Conservation (phyloP, 1,284 basidiomycete genomes). For the Moesziomyces sp. region DNA sequence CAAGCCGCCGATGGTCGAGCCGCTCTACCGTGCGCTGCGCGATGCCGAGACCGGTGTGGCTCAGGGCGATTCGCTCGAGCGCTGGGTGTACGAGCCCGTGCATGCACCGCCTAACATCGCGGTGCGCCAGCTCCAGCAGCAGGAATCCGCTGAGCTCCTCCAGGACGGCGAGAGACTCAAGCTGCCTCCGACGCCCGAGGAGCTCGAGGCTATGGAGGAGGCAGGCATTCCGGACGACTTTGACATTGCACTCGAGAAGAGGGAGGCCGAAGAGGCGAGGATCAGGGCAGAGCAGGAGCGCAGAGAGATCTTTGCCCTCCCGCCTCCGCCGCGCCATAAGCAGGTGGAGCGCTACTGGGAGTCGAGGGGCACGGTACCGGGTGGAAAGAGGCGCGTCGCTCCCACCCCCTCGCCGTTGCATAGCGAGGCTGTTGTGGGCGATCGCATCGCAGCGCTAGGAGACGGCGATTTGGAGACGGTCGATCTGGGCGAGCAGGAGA, state of each 20-base stretch:
- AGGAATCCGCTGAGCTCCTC: constrained; percentile 45
- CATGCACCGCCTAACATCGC: constrained; percentile 34
- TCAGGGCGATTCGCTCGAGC: constrained; percentile 68
- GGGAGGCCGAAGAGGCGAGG: constrained; percentile 27
- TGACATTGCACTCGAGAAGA: constrained; percentile 52
- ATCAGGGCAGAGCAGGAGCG: constrained; percentile 27
- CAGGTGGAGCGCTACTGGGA: constrained; percentile 33
- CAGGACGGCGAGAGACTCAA: constrained; percentile 62
- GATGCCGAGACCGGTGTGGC: constrained; percentile 72
- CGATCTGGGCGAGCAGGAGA: constrained; percentile 15
- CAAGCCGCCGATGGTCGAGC: constrained; percentile 69
- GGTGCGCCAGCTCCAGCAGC: constrained; percentile 20
- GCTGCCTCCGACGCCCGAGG: constrained; percentile 63
- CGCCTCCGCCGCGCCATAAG: constrained; percentile 53
- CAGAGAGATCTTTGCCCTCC: constrained; percentile 44
- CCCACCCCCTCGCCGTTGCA: constrained; percentile 22
- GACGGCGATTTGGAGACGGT: constrained; percentile 15
- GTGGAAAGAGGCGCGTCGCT: constrained; percentile 21
- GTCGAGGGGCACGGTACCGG: constrained; percentile 6
- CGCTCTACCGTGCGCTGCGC: constrained; percentile 69
- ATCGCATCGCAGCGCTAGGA: background rate
- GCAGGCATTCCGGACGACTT: constrained; percentile 65
- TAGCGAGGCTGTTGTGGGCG: background rate
- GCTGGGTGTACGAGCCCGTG: constrained; percentile 50
- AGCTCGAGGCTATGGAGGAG: constrained; percentile 62